Evolutionary conservation across 2,329 filamentous ascomycete genomes (phyloP), one percentile per base, ranked within the genome.

Genomic region (Basipetospora chlamydospora): DNA sequence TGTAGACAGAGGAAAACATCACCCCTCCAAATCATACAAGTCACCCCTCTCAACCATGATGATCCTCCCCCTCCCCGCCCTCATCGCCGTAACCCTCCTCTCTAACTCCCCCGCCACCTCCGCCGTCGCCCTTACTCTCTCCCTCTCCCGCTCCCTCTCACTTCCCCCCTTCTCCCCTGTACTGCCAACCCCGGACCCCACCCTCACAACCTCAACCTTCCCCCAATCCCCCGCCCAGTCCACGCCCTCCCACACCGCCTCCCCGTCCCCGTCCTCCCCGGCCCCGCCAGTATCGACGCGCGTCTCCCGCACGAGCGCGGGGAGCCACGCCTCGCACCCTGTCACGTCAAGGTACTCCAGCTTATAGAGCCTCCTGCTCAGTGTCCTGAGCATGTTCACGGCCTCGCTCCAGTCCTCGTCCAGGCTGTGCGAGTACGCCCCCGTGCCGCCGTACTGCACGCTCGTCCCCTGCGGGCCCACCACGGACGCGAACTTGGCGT

Each of bases 291-390:
- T 57, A 37, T 69, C 64, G 26, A 62, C 58, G 21, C 61, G 61
- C 0, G 57, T 60, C 30, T 48, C 44, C 11, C 49, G 38, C 31
- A 56, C 59, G 35, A 75, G 52, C 8, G 67, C 68, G 33, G 56
- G 54, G 40, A 61, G 59, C 74, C 74, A 79, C 12, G 61, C 50
- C 1, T 52, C 55, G 43, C 74, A 78, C 2, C 73, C 74, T 0
- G 69, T 74, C 26, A 79, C 51, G 46, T 77, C 72, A 6, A 79
- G 57, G 35, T 70, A 73, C 48, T 77, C 71, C 2, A 79, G 59
- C 13, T 65, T 53, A 46, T 77, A 77, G 6, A 75, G 55, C 15
- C 53, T 55, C 41, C 58, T 61, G 50, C 69, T 70, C 10, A 79
- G 54, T 42, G 65, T 61, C 34, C 65, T 63, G 33, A 78, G 52